Base-by-base conservation (phyloP, 768 basidiomycete genomes). In the Filobasidium floriforme region DNA sequence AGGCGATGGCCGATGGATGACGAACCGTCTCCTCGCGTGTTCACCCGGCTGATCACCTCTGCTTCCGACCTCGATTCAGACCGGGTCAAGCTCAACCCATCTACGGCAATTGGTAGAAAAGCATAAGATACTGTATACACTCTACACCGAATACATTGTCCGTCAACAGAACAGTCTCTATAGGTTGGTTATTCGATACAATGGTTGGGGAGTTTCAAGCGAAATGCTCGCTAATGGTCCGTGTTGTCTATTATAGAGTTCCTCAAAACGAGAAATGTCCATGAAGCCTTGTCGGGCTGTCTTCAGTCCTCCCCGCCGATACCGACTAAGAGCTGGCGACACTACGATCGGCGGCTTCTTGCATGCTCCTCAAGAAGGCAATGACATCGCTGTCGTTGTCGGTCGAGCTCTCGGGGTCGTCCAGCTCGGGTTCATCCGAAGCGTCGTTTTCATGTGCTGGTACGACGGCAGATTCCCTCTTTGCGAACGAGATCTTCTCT, bases 401-500 rank as follows among this genome's bases (percentile, higher is more conserved):
- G 19, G 12, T 51, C 46, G 19, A 3, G 6, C 19, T 12, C 46
- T 51, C 24, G 18, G 18, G 5, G 19, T 51, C 46, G 6, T 51
- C 46, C 46, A 18, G 12, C 24, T 51, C 46, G 19, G 12, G 5
- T 4, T 18, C 12, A 18, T 51, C 19, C 18, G 24, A 24, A 51
- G 24, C 46, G 6, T 51, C 46, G 19, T 18, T 12, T 4, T 12
- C 46, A 3, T 51, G 4, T 12, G 5, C 46, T 24, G 18, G 19
- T 51, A 19, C 46, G 12, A 51, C 46, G 46, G 19, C 12, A 12
- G 22, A 5, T 57, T 28, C 26, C 54, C 54, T 57, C 54, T 32
- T 32, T 5, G 4, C 7, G 22, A 57, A 57, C 54, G 54, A 57
- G 24, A 57, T 57, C 54, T 57, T 57, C 54, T 57, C 54, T n/a